A percentile compares a stretch with the other conserved stretches of the same genome.
Conservation (phyloP, 768 basidiomycete genomes). For the Tulasnella calospora region DNA sequence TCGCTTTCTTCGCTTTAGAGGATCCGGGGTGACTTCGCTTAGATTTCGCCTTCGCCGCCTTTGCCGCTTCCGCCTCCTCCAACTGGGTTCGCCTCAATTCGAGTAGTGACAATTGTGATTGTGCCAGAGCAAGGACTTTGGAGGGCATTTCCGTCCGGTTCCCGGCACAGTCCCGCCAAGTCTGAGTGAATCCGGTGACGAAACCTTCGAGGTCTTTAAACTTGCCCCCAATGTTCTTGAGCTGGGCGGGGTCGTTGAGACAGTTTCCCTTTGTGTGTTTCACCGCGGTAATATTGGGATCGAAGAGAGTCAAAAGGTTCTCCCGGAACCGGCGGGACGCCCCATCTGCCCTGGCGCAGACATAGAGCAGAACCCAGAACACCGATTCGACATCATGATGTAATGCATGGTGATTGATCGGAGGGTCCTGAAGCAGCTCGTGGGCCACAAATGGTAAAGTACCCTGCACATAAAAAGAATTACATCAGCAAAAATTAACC, state of each 20-base stretch:
- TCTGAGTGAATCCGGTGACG: background rate
- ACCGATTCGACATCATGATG: constrained; percentile 1
- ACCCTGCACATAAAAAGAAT: background rate
- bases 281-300: background rate
- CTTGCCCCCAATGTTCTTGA: background rate
- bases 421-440: background rate
- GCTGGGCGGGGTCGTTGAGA: background rate
- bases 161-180: no score
- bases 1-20: no score
- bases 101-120: background rate
- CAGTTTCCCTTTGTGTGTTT: background rate
- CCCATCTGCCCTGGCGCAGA: background rate
- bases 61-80: no score
- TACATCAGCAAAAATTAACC: background rate
- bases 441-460: background rate
- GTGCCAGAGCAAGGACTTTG: background rate
- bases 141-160: background rate
- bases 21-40: no score
- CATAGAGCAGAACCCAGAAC: background rate
- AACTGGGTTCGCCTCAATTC: no score
- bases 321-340: no score
- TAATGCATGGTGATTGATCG: background rate
- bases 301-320: background rate
- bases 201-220: background rate
- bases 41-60: no score